phyloP scores from a whole-genome alignment of 768 basidiomycete species.

The Vararia minispora region DNA sequence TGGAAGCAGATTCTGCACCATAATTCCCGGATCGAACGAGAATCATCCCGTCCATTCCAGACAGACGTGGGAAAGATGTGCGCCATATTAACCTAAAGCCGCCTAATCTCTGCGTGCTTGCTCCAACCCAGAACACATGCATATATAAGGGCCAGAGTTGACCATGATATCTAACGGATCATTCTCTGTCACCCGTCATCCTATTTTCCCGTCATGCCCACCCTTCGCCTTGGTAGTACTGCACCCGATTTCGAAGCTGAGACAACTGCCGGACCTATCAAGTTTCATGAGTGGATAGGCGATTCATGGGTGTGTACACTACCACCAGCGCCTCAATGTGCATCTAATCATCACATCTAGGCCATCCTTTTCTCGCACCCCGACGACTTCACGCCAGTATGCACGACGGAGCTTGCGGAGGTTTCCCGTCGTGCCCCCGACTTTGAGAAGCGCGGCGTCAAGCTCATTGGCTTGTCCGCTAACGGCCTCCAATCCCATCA shows the following conservation, averaged over 20 bases:
- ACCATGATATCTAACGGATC: too few species aligned
- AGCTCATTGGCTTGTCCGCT: slow-evolving; percentile 89
- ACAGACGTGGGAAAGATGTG: too few species aligned
- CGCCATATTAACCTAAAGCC: too few species aligned
- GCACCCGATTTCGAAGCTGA: slow-evolving; percentile 90
- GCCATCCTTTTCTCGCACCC: slow-evolving; percentile 91
- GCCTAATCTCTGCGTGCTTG: too few species aligned
- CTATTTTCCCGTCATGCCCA: too few species aligned
- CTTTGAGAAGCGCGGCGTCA: slow-evolving; percentile 81
- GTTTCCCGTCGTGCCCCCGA: slow-evolving; percentile 81
- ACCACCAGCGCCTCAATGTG: neutral
- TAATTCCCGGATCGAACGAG: too few species aligned
- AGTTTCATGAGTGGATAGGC: slow-evolving; percentile 90
- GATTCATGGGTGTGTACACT: slow-evolving; percentile 60
- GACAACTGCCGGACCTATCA: slow-evolving; percentile 80
- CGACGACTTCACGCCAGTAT: slow-evolving; percentile 86
- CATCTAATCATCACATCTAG: slow-evolving; percentile 24
- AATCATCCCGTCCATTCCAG: too few species aligned
- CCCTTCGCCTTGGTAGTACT: slow-evolving; percentile 74
- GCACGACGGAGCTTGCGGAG: slow-evolving; percentile 96
- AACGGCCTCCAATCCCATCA: slow-evolving; percentile 80
- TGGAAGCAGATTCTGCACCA: too few species aligned
- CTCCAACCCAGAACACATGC: too few species aligned
- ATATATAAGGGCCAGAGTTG: too few species aligned
- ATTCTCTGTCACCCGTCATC: too few species aligned